A percentile compares a stretch with the other conserved stretches of the same genome.
Conservation (phyloP, 768 basidiomycete genomes). For the Sarcodon aspratus region DNA sequence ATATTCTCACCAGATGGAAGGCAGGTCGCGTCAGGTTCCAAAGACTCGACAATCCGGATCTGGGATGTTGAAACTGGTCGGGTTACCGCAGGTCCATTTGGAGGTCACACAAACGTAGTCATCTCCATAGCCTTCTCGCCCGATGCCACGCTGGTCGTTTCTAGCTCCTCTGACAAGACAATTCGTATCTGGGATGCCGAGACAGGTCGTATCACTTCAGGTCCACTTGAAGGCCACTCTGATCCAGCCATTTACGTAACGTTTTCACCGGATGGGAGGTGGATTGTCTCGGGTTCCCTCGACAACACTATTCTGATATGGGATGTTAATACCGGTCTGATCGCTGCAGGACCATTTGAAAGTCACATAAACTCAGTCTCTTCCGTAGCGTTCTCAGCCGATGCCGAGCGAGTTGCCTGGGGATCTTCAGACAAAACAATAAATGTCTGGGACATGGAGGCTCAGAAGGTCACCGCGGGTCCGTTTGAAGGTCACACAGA, state of each 20-base stretch:
- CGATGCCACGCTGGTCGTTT: conserved; percentile 4
- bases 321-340: conserved; percentile 10
- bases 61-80: conserved; percentile 8
- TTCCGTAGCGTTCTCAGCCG: conserved; percentile 15
- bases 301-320: conserved; percentile 13
- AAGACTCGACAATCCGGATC: conserved; percentile 6
- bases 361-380: conserved; percentile 5
- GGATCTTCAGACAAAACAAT: conserved; percentile 13
- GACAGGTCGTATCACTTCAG: neutral
- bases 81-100: conserved; percentile 7
- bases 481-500: conserved; percentile 5
- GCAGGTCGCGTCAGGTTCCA: conserved; percentile 6
- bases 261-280: conserved; percentile 8
- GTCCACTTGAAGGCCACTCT: neutral
- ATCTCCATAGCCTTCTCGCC: conserved; percentile 10
- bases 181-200: conserved; percentile 11
- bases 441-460: conserved; percentile 10
- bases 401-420: conserved; percentile 11
- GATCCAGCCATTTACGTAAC: neutral
- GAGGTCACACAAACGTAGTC: conserved; percentile 6
- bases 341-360: conserved; percentile 5
- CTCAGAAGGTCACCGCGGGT: neutral
- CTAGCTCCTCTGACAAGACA: conserved; percentile 6
- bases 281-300: conserved; percentile 11
- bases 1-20: conserved; percentile 12